These are phyloP conservation scores for Liriodendron chinense DNA, from an alignment of 164 flowering plant species.

Conservation along the genomic window DNA sequence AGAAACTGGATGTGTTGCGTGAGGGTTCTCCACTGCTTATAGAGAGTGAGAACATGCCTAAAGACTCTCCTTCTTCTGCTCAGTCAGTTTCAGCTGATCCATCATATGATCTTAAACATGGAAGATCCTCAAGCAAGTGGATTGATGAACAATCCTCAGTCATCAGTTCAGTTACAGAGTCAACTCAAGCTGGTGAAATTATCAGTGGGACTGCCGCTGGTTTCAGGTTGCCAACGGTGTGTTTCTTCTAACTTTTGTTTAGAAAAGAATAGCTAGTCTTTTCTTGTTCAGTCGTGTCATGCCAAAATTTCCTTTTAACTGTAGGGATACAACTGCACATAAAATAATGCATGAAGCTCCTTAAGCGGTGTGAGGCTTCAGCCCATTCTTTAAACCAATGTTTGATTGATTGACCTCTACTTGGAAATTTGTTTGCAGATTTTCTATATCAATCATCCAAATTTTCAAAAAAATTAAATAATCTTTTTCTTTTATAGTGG, in stretches of 20 bases:
- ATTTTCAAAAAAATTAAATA: too few relatives aligned
- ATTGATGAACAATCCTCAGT: constrained; percentile 68
- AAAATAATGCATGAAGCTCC: not conserved
- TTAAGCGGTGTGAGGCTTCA: not conserved
- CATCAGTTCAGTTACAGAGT: constrained; percentile 63
- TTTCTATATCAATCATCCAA: too few relatives aligned
- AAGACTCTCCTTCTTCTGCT: constrained; percentile 49
- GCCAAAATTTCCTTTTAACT: not conserved
- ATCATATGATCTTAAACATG: constrained; percentile 42
- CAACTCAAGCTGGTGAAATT: constrained; percentile 73
- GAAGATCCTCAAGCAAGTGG: constrained; percentile 76
- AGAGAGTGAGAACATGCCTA: constrained; percentile 44
- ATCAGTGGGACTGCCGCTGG: constrained; percentile 31
- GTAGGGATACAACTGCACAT: not conserved
- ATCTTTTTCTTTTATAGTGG: too few relatives aligned
- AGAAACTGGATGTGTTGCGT: constrained; percentile 48
- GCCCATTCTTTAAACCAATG: too few relatives aligned
- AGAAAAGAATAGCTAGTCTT: not conserved
- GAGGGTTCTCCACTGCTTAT: constrained; percentile 47
- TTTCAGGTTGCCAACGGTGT: constrained; percentile 42
- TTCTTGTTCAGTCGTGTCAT: not conserved
- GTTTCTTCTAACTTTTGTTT: constrained; percentile 13
- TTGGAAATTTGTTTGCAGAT: too few relatives aligned
- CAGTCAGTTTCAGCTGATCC: constrained; percentile 34
- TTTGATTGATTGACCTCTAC: not conserved